phyloP scores from a whole-genome alignment of 345 rosid genomes.

The Arabis hirsuta region DNA sequence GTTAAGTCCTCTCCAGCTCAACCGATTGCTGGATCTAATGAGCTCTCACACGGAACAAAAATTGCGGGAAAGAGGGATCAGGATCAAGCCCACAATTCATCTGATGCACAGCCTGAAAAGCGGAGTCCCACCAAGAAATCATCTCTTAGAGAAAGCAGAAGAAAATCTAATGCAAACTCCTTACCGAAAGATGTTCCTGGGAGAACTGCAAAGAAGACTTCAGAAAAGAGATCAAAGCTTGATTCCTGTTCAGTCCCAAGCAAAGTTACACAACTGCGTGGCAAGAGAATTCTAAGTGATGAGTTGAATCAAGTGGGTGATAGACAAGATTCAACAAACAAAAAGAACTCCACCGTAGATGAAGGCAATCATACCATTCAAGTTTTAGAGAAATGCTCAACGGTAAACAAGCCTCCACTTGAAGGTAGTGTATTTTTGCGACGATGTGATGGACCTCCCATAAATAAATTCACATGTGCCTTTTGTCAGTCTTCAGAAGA shows the following conservation, averaged over 20 bases:
- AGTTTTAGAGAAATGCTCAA: constrained; percentile 36
- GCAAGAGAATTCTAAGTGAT: constrained; percentile 35
- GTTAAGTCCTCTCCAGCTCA: constrained; percentile 24
- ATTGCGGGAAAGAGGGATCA: constrained; percentile 22
- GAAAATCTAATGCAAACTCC: constrained; percentile 31
- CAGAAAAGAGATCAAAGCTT: constrained; percentile 30
- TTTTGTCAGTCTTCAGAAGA: constrained; percentile 76
- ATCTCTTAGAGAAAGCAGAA: constrained; percentile 27
- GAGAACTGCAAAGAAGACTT: constrained; percentile 38
- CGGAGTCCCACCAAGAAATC: constrained; percentile 2
- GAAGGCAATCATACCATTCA: constrained; percentile 19
- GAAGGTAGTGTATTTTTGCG: constrained; percentile 39
- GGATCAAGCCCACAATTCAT: constrained; percentile 4
- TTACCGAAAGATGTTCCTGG: constrained; percentile 17
- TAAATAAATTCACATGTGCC: constrained; percentile 53
- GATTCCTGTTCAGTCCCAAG: constrained; percentile 37
- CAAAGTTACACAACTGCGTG: constrained; percentile 20
- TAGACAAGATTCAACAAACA: constrained; percentile 27
- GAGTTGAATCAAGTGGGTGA: constrained; percentile 40
- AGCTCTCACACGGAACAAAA: constrained; percentile 32
- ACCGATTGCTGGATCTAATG: constrained; percentile 2
- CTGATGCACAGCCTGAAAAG: constrained; percentile 25
- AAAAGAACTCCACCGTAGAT: constrained; percentile 29
- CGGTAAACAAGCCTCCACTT: constrained; percentile 34
- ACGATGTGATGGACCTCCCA: constrained; percentile 47